phyloP scores from a whole-genome alignment of 768 basidiomycete genomes.

The Tubosaeta sp. region DNA sequence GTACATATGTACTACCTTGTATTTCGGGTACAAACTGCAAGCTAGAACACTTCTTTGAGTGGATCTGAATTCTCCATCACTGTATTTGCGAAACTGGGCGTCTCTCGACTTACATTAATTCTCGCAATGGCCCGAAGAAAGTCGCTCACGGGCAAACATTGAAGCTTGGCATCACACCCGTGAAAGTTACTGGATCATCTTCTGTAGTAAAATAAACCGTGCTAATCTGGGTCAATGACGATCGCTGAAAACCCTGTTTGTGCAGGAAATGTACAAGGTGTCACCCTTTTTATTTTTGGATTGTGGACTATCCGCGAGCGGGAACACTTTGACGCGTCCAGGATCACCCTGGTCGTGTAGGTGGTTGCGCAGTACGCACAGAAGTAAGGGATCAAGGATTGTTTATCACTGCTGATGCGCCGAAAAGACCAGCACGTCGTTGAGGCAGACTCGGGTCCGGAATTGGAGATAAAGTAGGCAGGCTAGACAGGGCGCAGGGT shows the following conservation, averaged over 20 bases:
- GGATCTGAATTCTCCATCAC: neutral
- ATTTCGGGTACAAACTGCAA: neutral
- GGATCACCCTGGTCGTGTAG: too few species aligned
- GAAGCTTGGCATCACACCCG: constrained; percentile 53
- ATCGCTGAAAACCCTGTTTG: neutral
- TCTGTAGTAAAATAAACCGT: constrained; percentile 55
- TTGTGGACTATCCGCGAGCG: too few species aligned
- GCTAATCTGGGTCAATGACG: neutral
- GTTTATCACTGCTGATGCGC: too few species aligned
- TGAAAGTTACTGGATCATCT: constrained; percentile 78
- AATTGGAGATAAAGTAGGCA: too few species aligned
- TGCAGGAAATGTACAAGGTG: constrained; percentile 70
- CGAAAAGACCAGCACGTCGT: too few species aligned
- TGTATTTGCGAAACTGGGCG: neutral
- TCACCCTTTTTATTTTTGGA: constrained; percentile 73
- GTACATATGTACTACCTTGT: constrained; percentile 4
- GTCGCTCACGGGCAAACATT: constrained; percentile 40
- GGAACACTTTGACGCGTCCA: too few species aligned
- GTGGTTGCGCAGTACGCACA: too few species aligned
- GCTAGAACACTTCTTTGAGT: constrained; percentile 8
- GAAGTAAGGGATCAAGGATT: too few species aligned
- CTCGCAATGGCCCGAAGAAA: constrained; percentile 14
- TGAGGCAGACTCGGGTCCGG: too few species aligned
- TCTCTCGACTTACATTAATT: neutral
- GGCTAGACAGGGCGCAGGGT: too few species aligned